Conservation (phyloP, 352 stramenopile species). For the Phytophthora nicotianae region DNA sequence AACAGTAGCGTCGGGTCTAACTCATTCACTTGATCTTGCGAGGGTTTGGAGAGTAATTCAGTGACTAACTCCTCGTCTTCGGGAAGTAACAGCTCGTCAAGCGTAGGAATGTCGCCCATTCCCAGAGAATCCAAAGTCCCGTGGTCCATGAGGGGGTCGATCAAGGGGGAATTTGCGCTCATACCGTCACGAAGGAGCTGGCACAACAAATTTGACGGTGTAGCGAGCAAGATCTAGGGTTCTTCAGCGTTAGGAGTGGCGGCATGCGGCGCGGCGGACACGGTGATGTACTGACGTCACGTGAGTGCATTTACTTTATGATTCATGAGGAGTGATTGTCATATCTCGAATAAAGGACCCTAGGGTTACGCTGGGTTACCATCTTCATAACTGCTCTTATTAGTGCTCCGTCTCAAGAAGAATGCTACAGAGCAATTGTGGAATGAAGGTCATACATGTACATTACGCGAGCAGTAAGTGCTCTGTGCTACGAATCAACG, state of each 20-base stretch:
- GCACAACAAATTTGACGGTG: background rate
- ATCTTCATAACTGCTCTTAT: too few relatives aligned
- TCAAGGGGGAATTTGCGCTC: background rate
- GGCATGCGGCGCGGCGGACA: background rate
- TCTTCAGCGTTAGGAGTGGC: background rate
- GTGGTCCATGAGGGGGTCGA: background rate
- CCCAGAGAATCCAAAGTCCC: background rate
- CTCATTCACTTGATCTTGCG: background rate
- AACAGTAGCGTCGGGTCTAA: conserved; percentile 19
- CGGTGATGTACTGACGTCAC: background rate
- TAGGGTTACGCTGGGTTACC: background rate
- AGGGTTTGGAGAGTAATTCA: background rate
- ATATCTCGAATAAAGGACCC: conserved; percentile 6
- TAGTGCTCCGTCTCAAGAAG: too few relatives aligned
- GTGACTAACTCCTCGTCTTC: conserved; percentile 9
- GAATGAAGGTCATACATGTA: conserved; percentile 10
- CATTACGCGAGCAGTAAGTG: conserved; percentile 16
- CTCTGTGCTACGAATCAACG: background rate
- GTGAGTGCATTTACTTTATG: conserved; percentile 5
- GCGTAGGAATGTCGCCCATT: conserved; percentile 9
- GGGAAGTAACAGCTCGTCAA: conserved; percentile 29
- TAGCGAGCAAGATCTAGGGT: background rate
- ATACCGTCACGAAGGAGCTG: background rate
- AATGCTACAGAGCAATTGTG: too few relatives aligned
- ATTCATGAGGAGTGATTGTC: conserved; percentile 3